A percentile compares a stretch with the other conserved stretches of the same genome.
phyloP scores from a whole-genome alignment of 2,329 filamentous ascomycete genomes.

The Stagonosporopsis tanaceti region DNA sequence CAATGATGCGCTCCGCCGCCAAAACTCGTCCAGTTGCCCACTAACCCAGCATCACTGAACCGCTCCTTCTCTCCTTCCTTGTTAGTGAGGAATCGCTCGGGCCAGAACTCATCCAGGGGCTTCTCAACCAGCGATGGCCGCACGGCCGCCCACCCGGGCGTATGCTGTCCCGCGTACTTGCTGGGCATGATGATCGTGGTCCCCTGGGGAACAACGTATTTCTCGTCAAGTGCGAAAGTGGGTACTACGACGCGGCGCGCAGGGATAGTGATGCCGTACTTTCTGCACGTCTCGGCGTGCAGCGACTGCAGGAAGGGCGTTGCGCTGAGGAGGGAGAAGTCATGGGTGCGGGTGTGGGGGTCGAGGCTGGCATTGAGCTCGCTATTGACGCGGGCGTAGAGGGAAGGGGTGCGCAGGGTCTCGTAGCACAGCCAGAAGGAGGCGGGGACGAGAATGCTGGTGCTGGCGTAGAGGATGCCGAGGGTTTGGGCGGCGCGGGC shows the following conservation, averaged over 20 bases:
- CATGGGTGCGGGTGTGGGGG: neutral
- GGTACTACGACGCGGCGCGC: conserved; percentile 17
- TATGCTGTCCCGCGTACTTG: conserved; percentile 18
- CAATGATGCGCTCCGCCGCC: conserved; percentile 31
- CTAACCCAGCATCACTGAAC: conserved; percentile 26
- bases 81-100: conserved; percentile 20
- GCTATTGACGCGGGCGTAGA: neutral
- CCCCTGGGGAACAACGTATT: conserved; percentile 21
- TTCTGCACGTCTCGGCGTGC: conserved; percentile 23
- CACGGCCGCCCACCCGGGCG: conserved; percentile 2
- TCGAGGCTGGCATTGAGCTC: conserved; percentile 4
- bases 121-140: conserved; percentile 2
- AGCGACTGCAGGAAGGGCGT: conserved; percentile 27
- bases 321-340: conserved; percentile 21
- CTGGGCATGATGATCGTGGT: conserved; percentile 22
- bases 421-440: conserved; percentile 32
- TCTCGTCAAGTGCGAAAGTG: conserved; percentile 19
- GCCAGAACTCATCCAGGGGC: conserved; percentile 24
- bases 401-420: conserved; percentile 5
- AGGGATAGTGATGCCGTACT: conserved; percentile 18
- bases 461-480: conserved; percentile 26
- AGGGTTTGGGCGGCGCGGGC: conserved; percentile 26
- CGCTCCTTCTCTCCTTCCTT: conserved; percentile 8
- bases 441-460: conserved; percentile 22
- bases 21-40: conserved; percentile 25